phyloP scores from a whole-genome alignment of 2,329 filamentous ascomycete species.

The Graphilbum fragrans region DNA sequence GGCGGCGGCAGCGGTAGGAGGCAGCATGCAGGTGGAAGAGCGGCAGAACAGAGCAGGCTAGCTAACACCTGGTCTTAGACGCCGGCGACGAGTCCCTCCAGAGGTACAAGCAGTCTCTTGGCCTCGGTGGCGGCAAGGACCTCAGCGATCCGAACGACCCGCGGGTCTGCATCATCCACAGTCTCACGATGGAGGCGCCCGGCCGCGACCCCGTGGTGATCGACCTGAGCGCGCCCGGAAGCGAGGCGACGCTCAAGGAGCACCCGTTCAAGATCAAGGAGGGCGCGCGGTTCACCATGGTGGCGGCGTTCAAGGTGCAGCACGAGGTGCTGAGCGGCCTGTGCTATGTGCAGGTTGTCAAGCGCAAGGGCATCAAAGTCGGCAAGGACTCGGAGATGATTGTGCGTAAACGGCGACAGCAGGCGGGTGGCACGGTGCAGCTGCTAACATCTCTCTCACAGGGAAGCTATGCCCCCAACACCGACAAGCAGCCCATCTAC shows the following conservation, averaged over 20 bases:
- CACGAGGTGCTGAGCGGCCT: conserved; percentile 90
- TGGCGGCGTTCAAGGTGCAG: conserved; percentile 87
- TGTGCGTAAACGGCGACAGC: too few species aligned
- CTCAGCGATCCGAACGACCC: conserved; percentile 70
- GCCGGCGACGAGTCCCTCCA: conserved; percentile 83
- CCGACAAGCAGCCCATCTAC: conserved; percentile 72
- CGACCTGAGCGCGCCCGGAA: conserved; percentile 64
- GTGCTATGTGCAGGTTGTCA: conserved; percentile 91
- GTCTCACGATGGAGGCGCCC: conserved; percentile 75
- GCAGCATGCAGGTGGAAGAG: neutral
- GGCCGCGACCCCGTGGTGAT: conserved; percentile 80
- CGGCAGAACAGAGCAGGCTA: neutral
- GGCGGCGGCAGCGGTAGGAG: neutral
- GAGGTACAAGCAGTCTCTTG: conserved; percentile 94
- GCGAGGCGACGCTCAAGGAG: conserved; percentile 68
- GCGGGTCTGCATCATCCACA: conserved; percentile 85
- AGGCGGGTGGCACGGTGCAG: too few species aligned
- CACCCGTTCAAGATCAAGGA: conserved; percentile 98
- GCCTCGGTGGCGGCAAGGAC: conserved; percentile 62
- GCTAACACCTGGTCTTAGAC: conserved; percentile 24
- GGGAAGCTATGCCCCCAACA: conserved; percentile 91
- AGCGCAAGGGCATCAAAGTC: conserved; percentile 73
- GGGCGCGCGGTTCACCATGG: conserved; percentile 87
- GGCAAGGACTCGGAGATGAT: conserved; percentile 98
- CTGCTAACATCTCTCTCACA: conserved; percentile 27